These are phyloP conservation scores for Beauveria bassiana DNA, from an alignment of 2,329 filamentous ascomycete genomes.

Conservation along the genomic window DNA sequence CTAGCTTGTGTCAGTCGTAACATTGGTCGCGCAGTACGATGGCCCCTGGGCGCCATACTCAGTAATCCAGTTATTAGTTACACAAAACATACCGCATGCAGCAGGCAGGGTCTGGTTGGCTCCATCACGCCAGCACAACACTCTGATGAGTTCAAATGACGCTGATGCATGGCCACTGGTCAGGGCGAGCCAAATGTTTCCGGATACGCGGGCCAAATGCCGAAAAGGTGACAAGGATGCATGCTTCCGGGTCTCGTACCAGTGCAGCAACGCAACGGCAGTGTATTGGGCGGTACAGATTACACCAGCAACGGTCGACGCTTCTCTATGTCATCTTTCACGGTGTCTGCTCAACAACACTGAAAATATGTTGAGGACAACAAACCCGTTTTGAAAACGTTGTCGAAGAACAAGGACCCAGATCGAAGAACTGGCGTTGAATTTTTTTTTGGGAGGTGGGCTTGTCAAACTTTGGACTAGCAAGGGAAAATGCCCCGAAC, in stretches of 20 bases:
- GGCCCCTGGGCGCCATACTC: neutral
- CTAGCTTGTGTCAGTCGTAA: neutral
- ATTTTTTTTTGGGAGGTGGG: too few species aligned
- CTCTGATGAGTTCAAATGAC: neutral
- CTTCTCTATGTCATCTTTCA: too few species aligned
- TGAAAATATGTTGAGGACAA: too few species aligned
- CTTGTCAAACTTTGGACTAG: too few species aligned
- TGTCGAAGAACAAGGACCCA: too few species aligned
- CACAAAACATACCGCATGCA: neutral
- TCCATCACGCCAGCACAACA: neutral
- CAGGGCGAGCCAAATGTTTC: neutral
- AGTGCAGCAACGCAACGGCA: neutral
- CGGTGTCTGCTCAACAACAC: too few species aligned
- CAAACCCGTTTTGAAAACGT: too few species aligned
- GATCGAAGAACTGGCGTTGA: too few species aligned
- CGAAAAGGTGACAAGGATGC: neutral
- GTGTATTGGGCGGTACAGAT: neutral
- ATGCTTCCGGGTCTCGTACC: too few species aligned
- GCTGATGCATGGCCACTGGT: neutral
- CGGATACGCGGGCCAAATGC: slow-evolving; percentile 3
- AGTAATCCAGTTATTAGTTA: too few species aligned
- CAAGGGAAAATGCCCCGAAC: too few species aligned
- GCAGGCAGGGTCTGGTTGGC: neutral
- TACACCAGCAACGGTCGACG: too few species aligned
- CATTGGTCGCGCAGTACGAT: neutral